phyloP scores from a whole-genome alignment of 1,284 basidiomycete genomes.

The Salmacisia buchloeana region DNA sequence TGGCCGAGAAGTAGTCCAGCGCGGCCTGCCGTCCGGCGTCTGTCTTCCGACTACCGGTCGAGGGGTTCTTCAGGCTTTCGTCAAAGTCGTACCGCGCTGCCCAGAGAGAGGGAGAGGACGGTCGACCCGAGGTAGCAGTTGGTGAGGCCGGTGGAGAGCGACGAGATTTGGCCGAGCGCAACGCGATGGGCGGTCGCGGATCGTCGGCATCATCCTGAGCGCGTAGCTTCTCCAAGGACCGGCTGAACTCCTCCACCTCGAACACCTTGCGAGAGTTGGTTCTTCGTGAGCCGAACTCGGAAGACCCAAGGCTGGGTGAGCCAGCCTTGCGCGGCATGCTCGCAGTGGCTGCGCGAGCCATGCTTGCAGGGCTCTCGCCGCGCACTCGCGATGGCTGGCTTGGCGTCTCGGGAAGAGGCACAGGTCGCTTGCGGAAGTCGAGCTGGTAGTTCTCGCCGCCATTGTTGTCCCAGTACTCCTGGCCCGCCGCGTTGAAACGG shows the following conservation, averaged over 20 bases:
- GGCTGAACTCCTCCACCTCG: neutral
- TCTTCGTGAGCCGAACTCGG: neutral
- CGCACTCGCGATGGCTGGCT: neutral
- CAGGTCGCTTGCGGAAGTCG: constrained; percentile 49
- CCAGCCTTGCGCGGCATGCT: neutral
- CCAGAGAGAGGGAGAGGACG: constrained; percentile 33
- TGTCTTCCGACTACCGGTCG: constrained; percentile 34
- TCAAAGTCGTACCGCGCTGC: constrained; percentile 56
- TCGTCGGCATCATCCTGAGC: neutral
- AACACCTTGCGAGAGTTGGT: neutral
- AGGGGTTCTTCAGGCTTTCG: constrained; percentile 53
- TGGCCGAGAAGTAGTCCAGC: constrained; percentile 42
- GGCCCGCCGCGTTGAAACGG: constrained; percentile 68
- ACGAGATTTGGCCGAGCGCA: constrained; percentile 20
- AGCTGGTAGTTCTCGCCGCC: constrained; percentile 71
- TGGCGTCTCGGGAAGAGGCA: constrained; percentile 7
- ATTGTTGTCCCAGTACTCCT: constrained; percentile 89
- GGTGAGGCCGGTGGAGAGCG: constrained; percentile 37
- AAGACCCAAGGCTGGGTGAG: neutral
- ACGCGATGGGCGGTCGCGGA: neutral
- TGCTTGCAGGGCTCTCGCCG: neutral
- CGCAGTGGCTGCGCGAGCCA: neutral
- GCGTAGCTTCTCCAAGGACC: neutral
- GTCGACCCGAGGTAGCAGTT: constrained; percentile 40
- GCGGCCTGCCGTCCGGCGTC: constrained; percentile 38